These are phyloP conservation scores for Coemansia sp. DNA, from an alignment of 192 early-diverging fungal genomes.

Conservation along the genomic window DNA sequence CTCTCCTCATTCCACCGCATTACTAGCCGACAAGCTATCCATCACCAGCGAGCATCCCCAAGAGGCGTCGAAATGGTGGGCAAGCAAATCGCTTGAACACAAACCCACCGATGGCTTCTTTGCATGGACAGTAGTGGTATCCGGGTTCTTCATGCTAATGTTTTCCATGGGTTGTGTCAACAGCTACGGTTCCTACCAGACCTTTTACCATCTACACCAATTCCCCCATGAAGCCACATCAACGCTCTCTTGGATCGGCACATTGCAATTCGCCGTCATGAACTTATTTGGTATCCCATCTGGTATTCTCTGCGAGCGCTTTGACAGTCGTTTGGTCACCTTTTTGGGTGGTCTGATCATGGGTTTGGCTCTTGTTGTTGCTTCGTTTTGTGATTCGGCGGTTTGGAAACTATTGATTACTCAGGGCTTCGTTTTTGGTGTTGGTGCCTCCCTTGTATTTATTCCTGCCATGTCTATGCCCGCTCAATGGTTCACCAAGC, in stretches of 20 bases:
- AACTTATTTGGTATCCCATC: constrained; percentile 47
- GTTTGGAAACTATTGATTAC: constrained; percentile 63
- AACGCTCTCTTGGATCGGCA: constrained; percentile 56
- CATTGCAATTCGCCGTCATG: constrained; percentile 54
- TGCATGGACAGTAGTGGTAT: constrained; percentile 57
- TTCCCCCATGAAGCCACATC: constrained; percentile 46
- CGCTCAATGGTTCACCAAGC: constrained; percentile 58
- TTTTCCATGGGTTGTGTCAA: constrained; percentile 58
- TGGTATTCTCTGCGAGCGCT: constrained; percentile 54
- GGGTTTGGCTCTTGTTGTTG: constrained; percentile 48
- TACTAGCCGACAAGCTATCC: background rate
- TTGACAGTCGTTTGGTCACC: constrained; percentile 52
- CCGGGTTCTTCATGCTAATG: constrained; percentile 54
- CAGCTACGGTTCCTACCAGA: constrained; percentile 57
- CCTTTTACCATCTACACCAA: constrained; percentile 32
- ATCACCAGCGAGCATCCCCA: background rate
- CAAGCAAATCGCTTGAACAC: constrained; percentile 36
- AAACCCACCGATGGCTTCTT: constrained; percentile 33
- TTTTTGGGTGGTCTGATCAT: constrained; percentile 56
- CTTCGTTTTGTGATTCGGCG: constrained; percentile 56
- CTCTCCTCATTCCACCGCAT: background rate
- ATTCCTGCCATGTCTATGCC: constrained; percentile 56
- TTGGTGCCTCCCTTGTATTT: constrained; percentile 53
- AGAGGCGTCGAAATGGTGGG: constrained; percentile 25
- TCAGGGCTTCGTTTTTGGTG: constrained; percentile 56